These are phyloP conservation scores for Lachancea waltii DNA, from an alignment of 805 yeast genomes.

Conservation along the genomic window DNA sequence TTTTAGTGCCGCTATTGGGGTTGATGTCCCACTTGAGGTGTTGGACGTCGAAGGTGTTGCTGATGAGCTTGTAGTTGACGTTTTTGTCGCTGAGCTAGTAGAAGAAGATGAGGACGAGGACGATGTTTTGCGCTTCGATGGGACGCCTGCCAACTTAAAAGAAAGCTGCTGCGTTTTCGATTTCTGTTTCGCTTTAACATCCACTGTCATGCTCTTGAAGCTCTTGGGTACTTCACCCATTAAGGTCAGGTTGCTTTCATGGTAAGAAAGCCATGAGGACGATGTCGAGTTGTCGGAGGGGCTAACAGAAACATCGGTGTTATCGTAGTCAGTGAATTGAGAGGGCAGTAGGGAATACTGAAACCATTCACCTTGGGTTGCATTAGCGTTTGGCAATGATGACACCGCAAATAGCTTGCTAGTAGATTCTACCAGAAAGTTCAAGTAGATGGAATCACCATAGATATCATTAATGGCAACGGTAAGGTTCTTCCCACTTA, in stretches of 20 bases:
- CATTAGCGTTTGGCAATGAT: conserved; percentile 53
- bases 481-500: conserved; percentile 38
- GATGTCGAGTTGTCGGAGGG: conserved; percentile 32
- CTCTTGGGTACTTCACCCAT: conserved; percentile 57
- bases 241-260: conserved; percentile 55
- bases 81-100: conserved; percentile 21
- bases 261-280: conserved; percentile 61
- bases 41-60: conserved; percentile 30
- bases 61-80: conserved; percentile 24
- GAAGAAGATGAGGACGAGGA: conserved; percentile 25
- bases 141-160: conserved; percentile 51
- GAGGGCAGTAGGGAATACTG: conserved; percentile 47
- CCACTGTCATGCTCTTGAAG: conserved; percentile 37
- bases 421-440: conserved; percentile 50
- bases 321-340: conserved; percentile 48
- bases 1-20: conserved; percentile 20
- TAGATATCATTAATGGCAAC: conserved; percentile 53
- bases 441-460: conserved; percentile 53
- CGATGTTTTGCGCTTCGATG: conserved; percentile 13
- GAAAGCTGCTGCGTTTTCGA: conserved; percentile 35
- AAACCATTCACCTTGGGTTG: conserved; percentile 58
- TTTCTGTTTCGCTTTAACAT: conserved; percentile 36
- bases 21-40: conserved; percentile 21
- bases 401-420: conserved; percentile 49
- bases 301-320: conserved; percentile 43